phyloP scores from a whole-genome alignment of 2,329 filamentous ascomycete species.

The Herpotrichia juniperi region DNA sequence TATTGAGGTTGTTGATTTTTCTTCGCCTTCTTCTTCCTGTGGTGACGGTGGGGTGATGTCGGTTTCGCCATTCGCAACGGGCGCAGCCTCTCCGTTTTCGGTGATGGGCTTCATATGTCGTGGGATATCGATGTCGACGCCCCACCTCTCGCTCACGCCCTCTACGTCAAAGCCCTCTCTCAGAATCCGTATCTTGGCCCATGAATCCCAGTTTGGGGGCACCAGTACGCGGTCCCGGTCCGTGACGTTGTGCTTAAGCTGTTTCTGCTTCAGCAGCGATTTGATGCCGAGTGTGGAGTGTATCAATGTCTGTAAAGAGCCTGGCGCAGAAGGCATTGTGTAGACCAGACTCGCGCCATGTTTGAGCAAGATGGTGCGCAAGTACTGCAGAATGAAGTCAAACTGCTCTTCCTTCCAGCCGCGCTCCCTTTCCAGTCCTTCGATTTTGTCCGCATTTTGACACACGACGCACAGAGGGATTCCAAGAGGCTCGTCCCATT shows the following conservation, averaged over 20 bases:
- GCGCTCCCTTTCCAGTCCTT: slow-evolving; percentile 84
- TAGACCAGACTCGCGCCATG: slow-evolving; percentile 65
- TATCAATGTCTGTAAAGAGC: slow-evolving; percentile 77
- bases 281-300: slow-evolving; percentile 88
- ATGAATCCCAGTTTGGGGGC: slow-evolving; percentile 97
- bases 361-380: slow-evolving; percentile 86
- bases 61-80: slow-evolving; percentile 14
- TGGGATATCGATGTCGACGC: slow-evolving; percentile 72
- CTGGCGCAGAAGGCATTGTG: slow-evolving; percentile 61
- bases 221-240: slow-evolving; percentile 94
- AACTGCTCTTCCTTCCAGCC: slow-evolving; percentile 97
- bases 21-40: slow-evolving; percentile 19
- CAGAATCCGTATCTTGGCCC: slow-evolving; percentile 93
- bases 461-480: slow-evolving; percentile 93
- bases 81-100: slow-evolving; percentile 27
- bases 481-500: slow-evolving; percentile 90
- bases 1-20: slow-evolving; percentile 66
- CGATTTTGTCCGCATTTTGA: slow-evolving; percentile 93
- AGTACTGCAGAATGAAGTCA: slow-evolving; percentile 90
- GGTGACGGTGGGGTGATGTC: background rate
- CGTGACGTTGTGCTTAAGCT: slow-evolving; percentile 74
- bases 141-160: slow-evolving; percentile 82
- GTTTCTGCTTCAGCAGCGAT: slow-evolving; percentile 67
- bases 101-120: slow-evolving; percentile 27
- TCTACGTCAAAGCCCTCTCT: slow-evolving; percentile 93